These are phyloP conservation scores for Tylopilus felleus DNA, from an alignment of 768 basidiomycete genomes.

Conservation along the genomic window DNA sequence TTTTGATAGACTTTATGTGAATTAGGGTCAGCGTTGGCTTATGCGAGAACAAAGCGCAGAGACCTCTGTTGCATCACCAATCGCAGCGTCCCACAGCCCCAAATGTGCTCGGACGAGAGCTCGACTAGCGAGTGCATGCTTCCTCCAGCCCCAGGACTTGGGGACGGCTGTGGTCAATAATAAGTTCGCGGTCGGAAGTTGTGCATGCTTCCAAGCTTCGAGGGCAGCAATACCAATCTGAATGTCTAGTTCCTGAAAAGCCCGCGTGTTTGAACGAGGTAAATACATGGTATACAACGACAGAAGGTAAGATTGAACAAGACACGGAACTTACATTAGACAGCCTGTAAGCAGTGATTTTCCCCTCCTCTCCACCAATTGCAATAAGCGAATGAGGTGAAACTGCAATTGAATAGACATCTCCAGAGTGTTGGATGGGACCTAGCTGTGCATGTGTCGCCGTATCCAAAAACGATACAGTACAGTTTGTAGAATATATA, in stretches of 20 bases:
- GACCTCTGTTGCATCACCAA: neutral
- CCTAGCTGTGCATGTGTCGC: neutral
- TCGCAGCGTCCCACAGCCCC: neutral
- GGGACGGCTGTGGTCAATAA: neutral
- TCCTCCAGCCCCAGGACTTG: neutral
- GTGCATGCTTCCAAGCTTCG: neutral
- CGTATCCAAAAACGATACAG: neutral
- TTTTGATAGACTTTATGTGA: neutral
- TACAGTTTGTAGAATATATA: neutral
- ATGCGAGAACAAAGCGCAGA: neutral
- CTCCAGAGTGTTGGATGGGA: neutral
- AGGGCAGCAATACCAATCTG: neutral
- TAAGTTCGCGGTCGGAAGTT: neutral
- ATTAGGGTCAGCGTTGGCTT: neutral
- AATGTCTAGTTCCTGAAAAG: neutral
- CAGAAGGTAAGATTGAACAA: neutral
- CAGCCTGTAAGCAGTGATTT: neutral
- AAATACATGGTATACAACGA: neutral
- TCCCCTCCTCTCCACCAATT: neutral
- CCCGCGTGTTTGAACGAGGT: too few species aligned
- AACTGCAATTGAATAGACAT: neutral
- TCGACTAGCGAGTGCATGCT: neutral
- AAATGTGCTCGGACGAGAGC: neutral
- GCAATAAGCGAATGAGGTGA: neutral
- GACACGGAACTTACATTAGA: neutral